phyloP scores from a whole-genome alignment of 108 stramenopile species.

The Ochromonas danica region DNA sequence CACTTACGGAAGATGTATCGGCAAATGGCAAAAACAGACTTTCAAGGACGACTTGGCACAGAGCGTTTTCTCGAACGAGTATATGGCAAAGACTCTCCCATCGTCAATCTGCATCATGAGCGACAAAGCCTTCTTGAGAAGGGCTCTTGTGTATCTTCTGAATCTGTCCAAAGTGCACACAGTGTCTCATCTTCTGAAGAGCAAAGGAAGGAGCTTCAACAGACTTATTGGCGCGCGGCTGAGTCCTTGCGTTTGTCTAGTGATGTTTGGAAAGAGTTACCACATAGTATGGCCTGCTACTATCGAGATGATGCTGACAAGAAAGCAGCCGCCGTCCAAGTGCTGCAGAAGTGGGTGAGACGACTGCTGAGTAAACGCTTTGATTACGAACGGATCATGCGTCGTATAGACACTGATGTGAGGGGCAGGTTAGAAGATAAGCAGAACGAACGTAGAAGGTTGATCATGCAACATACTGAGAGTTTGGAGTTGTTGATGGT shows the following conservation, averaged over 20 bases:
- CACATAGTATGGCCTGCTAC: neutral
- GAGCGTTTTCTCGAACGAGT: neutral
- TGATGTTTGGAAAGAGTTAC: neutral
- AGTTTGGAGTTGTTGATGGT: too few species aligned
- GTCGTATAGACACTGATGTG: too few species aligned
- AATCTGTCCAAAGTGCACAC: neutral
- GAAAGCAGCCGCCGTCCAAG: neutral
- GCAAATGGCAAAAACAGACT: neutral
- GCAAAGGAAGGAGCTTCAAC: too few species aligned
- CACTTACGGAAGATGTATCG: neutral
- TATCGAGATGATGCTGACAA: neutral
- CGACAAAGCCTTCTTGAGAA: neutral
- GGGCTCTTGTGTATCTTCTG: neutral
- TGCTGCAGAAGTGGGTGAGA: neutral
- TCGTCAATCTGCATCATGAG: too few species aligned
- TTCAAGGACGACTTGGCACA: neutral
- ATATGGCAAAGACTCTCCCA: neutral
- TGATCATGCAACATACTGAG: neutral
- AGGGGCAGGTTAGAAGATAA: too few species aligned
- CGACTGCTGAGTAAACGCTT: neutral
- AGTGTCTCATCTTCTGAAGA: neutral
- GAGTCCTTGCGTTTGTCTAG: neutral
- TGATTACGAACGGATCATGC: neutral
- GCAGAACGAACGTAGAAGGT: too few species aligned
- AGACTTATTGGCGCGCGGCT: neutral